A percentile compares a stretch with the other conserved stretches of the same genome.
Evolutionary conservation across 805 yeast species (phyloP).

Genomic region (Crinitomyces ghanaensis): DNA sequence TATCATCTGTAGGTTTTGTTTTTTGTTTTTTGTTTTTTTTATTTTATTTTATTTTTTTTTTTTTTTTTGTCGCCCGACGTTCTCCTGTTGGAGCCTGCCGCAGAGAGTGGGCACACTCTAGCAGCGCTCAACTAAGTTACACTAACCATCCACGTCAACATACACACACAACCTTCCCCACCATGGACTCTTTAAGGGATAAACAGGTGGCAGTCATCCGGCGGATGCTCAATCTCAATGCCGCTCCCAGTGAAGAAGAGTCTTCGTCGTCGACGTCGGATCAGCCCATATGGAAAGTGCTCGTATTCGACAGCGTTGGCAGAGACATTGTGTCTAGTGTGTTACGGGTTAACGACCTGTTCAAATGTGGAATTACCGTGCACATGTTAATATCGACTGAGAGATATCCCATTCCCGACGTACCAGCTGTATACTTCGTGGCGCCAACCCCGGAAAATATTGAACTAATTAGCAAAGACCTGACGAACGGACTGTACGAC

Average conservation of each 20-base stretch:
- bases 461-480: constrained; percentile 54
- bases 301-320: constrained; percentile 69
- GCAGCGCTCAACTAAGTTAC: too few relatives aligned
- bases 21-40: too few relatives aligned
- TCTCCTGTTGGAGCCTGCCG: too few relatives aligned
- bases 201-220: constrained; percentile 46
- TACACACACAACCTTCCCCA: too few relatives aligned
- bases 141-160: too few relatives aligned
- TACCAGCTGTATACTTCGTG: constrained; percentile 86
- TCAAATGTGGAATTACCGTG: constrained; percentile 84
- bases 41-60: too few relatives aligned
- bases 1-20: too few relatives aligned
- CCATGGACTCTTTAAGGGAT: background rate
- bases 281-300: constrained; percentile 76
- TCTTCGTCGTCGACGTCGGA: constrained; percentile 24
- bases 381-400: constrained; percentile 63
- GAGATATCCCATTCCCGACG: constrained; percentile 83
- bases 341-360: constrained; percentile 80
- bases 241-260: constrained; percentile 33
- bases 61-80: too few relatives aligned
- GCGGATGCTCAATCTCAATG: constrained; percentile 77
- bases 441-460: constrained; percentile 78
- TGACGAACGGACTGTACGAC: constrained; percentile 65
- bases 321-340: constrained; percentile 84
- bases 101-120: too few relatives aligned